Evolutionary conservation across 352 stramenopile genomes (phyloP).

Genomic region (Peronospora tabacina): DNA sequence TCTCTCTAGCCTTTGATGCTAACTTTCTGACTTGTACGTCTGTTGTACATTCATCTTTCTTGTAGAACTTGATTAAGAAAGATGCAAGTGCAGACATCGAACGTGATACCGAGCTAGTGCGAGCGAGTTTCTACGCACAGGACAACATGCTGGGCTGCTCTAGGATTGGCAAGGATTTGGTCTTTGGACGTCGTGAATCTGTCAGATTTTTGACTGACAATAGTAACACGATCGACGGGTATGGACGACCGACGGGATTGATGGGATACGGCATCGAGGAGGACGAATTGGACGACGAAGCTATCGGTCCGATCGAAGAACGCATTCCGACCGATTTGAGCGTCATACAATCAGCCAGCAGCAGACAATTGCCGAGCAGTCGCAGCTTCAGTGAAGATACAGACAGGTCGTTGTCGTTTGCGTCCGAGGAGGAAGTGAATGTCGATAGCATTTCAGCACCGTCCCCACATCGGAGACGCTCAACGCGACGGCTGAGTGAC

Average conservation of each 20-base stretch:
- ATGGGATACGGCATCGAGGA: slow-evolving; percentile 33
- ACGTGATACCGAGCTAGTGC: slow-evolving; percentile 29
- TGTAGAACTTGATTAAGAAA: slow-evolving; percentile 40
- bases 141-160: slow-evolving; percentile 28
- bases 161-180: slow-evolving; percentile 39
- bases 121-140: slow-evolving; percentile 41
- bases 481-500: slow-evolving; percentile 35
- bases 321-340: slow-evolving; percentile 18
- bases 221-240: slow-evolving; percentile 15
- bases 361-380: slow-evolving; percentile 31
- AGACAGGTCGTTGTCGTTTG: slow-evolving; percentile 58
- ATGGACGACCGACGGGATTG: slow-evolving; percentile 24
- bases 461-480: slow-evolving; percentile 22
- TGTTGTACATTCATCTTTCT: slow-evolving; percentile 8
- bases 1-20: not conserved
- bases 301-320: slow-evolving; percentile 22
- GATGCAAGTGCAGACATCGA: slow-evolving; percentile 27
- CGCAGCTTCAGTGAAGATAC: slow-evolving; percentile 52
- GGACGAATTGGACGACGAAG: slow-evolving; percentile 31
- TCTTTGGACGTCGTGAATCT: slow-evolving; percentile 35
- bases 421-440: slow-evolving; percentile 44
- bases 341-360: slow-evolving; percentile 10
- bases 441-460: slow-evolving; percentile 27
- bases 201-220: slow-evolving; percentile 9
- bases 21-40: slow-evolving; percentile 1